Evolutionary conservation across 164 flowering plant genomes (phyloP).

Genomic region (Annona squamosa): DNA sequence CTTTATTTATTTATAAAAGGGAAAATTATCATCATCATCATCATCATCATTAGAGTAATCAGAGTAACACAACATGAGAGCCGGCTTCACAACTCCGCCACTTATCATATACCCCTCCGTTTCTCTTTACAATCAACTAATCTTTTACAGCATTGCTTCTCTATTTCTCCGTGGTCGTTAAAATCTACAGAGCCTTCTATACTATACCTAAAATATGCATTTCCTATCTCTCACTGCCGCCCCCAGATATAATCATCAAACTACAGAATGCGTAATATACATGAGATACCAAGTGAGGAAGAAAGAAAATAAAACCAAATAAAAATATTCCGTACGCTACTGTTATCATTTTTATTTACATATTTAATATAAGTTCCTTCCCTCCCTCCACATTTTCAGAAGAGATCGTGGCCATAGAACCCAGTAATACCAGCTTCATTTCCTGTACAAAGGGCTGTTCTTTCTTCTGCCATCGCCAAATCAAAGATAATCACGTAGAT

Average conservation of each 20-base stretch:
- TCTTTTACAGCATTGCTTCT: neutral
- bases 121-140: neutral
- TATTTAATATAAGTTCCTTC: neutral
- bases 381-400: neutral
- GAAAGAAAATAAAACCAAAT: no score
- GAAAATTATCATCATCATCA: no score
- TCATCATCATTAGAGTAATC: no score
- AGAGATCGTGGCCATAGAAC: neutral
- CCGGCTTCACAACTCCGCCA: neutral
- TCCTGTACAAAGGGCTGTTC: constrained; percentile 34
- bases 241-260: neutral
- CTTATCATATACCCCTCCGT: neutral
- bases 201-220: neutral
- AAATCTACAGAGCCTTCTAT: neutral
- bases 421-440: constrained; percentile 20
- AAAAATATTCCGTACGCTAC: neutral
- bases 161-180: neutral
- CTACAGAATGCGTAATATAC: constrained; percentile 4
- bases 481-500: constrained; percentile 21
- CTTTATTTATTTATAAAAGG: no score
- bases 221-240: neutral
- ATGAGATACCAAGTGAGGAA: neutral
- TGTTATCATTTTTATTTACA: constrained; percentile 8
- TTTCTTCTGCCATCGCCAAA: neutral
- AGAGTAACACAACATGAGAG: neutral